Evolutionary conservation across 768 basidiomycete genomes (phyloP).

Genomic region (Sporobolomyces phaffii): DNA sequence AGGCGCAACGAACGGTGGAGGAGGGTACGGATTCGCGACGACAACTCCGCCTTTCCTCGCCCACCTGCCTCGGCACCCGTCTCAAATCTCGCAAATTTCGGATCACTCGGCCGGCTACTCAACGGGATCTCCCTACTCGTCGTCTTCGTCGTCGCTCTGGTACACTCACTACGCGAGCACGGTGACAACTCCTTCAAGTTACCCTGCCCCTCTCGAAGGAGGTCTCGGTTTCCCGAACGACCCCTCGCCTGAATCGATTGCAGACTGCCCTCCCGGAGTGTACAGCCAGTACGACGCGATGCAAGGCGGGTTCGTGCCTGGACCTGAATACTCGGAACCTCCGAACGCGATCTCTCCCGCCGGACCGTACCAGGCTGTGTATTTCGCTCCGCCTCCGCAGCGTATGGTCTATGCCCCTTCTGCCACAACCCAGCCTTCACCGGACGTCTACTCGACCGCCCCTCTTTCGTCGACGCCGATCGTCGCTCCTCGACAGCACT

Average conservation of each 20-base stretch:
- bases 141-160: slow-evolving; percentile 8
- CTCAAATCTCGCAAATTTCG: slow-evolving; percentile 8
- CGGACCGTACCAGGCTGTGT: slow-evolving; percentile 3
- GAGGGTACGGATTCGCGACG: background rate
- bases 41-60: slow-evolving; percentile 4
- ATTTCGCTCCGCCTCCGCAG: background rate
- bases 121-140: slow-evolving; percentile 8
- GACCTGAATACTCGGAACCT: background rate
- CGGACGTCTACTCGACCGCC: background rate
- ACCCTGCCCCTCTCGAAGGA: slow-evolving; percentile 1
- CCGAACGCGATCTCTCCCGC: background rate
- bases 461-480: background rate
- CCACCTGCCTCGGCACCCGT: background rate
- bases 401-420: background rate
- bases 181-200: slow-evolving; percentile 6
- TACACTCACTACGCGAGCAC: slow-evolving; percentile 8
- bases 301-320: background rate
- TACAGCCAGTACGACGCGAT: background rate
- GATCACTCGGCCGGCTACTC: slow-evolving; percentile 10
- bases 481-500: background rate
- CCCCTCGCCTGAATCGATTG: background rate
- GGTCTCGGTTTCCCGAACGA: background rate
- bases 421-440: background rate
- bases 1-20: background rate
- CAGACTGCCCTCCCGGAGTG: background rate